These are phyloP conservation scores for Coleophoma eucalyptorum DNA, from an alignment of 2,329 filamentous ascomycete genomes.

Conservation along the genomic window DNA sequence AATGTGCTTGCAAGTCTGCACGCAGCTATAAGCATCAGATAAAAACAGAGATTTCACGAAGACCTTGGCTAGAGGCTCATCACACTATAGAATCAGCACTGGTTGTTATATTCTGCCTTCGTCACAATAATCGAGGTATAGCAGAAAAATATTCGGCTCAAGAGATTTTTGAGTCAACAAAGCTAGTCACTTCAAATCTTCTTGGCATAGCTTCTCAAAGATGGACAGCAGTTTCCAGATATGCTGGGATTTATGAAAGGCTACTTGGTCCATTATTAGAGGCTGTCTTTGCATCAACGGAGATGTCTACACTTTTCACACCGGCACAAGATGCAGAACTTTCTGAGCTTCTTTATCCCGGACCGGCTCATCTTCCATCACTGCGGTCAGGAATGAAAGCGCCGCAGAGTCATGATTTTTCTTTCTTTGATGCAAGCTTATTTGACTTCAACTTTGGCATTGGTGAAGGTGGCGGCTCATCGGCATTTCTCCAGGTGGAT, in stretches of 20 bases:
- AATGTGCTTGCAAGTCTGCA: background rate
- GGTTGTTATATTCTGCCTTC: slow-evolving; percentile 26
- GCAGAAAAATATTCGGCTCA: slow-evolving; percentile 20
- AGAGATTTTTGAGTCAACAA: slow-evolving; percentile 29
- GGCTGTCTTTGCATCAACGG: slow-evolving; percentile 19
- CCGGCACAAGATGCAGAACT: slow-evolving; percentile 9
- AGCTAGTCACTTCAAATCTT: slow-evolving; percentile 28
- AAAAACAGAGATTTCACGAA: background rate
- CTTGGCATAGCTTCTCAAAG: slow-evolving; percentile 25
- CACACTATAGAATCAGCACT: background rate
- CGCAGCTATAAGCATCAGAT: background rate
- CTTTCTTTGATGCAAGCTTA: background rate
- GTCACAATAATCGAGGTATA: slow-evolving; percentile 26
- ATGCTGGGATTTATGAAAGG: slow-evolving; percentile 9
- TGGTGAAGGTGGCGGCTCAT: too few relatives aligned
- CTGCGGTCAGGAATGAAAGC: background rate
- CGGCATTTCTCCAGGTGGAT: too few relatives aligned
- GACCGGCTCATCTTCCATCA: slow-evolving; percentile 1
- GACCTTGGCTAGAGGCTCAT: background rate
- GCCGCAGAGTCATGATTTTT: background rate
- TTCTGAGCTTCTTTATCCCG: slow-evolving; percentile 5
- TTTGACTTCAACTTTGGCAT: too few relatives aligned
- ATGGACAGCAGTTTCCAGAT: slow-evolving; percentile 28
- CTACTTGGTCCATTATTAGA: slow-evolving; percentile 27
- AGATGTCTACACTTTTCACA: slow-evolving; percentile 1